Percentiles rank a stretch among this genome's conserved stretches.
phyloP scores from a whole-genome alignment of 2,329 filamentous ascomycete species.

The Plenodomus biglobosus region DNA sequence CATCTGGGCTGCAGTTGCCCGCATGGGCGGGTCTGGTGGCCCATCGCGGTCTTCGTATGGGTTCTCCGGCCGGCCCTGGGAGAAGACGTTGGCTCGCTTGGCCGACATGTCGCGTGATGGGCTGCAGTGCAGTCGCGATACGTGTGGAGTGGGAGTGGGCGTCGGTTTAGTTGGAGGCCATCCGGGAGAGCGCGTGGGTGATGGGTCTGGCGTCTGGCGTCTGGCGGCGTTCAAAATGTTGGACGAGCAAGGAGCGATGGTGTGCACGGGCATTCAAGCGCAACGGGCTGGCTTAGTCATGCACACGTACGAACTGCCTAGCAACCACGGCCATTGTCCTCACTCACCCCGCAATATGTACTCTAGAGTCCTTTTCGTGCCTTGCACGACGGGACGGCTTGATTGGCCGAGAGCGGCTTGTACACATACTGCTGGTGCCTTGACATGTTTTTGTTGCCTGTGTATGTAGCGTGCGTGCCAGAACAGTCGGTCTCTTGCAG shows the following conservation, averaged over 20 bases:
- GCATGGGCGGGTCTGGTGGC: slow-evolving; percentile 50
- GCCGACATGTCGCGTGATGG: slow-evolving; percentile 11
- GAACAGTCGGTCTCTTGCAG: too few species aligned
- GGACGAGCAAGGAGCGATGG: not conserved
- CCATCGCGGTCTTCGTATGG: slow-evolving; percentile 35
- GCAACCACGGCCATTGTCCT: not conserved
- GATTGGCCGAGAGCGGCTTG: too few species aligned
- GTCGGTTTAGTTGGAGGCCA: not conserved
- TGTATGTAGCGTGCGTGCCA: too few species aligned
- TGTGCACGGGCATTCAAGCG: not conserved
- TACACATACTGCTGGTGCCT: too few species aligned
- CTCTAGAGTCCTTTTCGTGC: too few species aligned
- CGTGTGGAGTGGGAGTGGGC: not conserved
- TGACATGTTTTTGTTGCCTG: too few species aligned
- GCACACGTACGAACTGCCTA: not conserved
- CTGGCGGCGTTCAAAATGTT: not conserved
- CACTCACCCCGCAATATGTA: too few species aligned
- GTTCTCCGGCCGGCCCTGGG: slow-evolving; percentile 30
- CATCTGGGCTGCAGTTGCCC: slow-evolving; percentile 58
- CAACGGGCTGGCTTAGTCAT: not conserved
- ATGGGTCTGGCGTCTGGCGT: not conserved
- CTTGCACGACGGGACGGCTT: too few species aligned
- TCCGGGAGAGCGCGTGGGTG: not conserved
- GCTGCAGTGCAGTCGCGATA: not conserved
- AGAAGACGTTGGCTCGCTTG: slow-evolving; percentile 32